These are phyloP conservation scores for Solanum hybrid DNA, from an alignment of 305 asterid species.

Conservation along the genomic window DNA sequence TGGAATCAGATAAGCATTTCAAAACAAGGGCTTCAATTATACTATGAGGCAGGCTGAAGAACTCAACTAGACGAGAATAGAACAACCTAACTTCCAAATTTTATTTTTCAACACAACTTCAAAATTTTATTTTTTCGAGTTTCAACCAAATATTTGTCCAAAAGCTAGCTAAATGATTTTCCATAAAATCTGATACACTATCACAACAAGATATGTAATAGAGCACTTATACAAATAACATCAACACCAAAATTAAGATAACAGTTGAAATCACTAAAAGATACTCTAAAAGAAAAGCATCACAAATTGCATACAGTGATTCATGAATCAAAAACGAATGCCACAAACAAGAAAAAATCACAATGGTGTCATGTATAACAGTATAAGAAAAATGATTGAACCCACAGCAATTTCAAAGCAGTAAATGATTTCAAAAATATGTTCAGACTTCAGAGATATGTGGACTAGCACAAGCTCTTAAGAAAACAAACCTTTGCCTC, in stretches of 20 bases:
- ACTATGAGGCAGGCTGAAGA: background rate
- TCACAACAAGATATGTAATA: background rate
- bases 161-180: background rate
- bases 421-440: background rate
- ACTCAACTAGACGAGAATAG: constrained; percentile 2
- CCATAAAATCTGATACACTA: background rate
- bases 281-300: background rate
- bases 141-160: background rate
- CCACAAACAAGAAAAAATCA: background rate
- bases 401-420: background rate
- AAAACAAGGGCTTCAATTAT: background rate
- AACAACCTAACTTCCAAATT: background rate
- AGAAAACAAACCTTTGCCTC: constrained; percentile 62
- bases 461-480: background rate
- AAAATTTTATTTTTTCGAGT: background rate
- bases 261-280: background rate
- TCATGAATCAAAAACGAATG: background rate
- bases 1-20: constrained; percentile 1
- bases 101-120: background rate
- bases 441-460: background rate
- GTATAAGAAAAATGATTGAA: background rate
- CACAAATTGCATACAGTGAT: background rate
- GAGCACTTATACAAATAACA: background rate
- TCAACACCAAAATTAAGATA: background rate
- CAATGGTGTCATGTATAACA: background rate